Percentiles rank a stretch among this genome's conserved stretches.
phyloP scores from a whole-genome alignment of 2,329 filamentous ascomycete species.

The Cucurbitaria berberidis region DNA sequence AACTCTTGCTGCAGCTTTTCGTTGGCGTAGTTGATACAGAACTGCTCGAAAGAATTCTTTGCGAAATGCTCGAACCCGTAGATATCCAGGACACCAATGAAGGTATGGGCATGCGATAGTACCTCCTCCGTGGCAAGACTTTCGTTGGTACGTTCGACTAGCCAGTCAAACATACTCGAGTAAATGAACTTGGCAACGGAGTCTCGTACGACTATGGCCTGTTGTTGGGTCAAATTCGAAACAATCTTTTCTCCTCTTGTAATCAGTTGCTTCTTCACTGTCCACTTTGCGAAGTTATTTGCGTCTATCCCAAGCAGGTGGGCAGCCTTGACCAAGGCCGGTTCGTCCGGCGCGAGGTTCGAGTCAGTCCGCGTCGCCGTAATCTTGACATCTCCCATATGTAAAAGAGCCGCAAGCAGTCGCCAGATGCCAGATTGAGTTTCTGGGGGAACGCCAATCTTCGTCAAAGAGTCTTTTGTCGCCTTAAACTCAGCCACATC shows the following conservation, averaged over 20 bases:
- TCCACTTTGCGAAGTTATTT: conserved; percentile 92
- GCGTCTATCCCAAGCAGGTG: conserved; percentile 86
- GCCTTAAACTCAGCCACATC: conserved; percentile 93
- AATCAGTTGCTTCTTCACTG: conserved; percentile 96
- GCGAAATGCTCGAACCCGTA: conserved; percentile 99
- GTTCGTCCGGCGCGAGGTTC: conserved; percentile 78
- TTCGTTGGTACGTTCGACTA: conserved; percentile 94
- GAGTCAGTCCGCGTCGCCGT: conserved; percentile 88
- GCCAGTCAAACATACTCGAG: conserved; percentile 97
- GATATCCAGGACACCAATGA: conserved; percentile 98
- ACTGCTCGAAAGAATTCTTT: conserved; percentile 99
- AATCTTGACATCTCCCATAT: conserved; percentile 97
- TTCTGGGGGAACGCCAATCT: conserved; percentile 78
- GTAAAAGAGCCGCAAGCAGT: conserved; percentile 85
- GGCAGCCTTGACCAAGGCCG: conserved; percentile 81
- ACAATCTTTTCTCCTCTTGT: conserved; percentile 97
- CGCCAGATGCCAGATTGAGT: conserved; percentile 88
- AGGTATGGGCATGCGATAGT: conserved; percentile 78
- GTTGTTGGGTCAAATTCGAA: conserved; percentile 90
- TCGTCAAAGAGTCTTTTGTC: conserved; percentile 82
- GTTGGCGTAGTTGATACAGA: conserved; percentile 99
- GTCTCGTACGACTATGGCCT: conserved; percentile 92
- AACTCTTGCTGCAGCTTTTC: conserved; percentile 99
- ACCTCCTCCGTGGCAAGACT: conserved; percentile 90
- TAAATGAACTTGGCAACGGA: conserved; percentile 99